Evolutionary conservation across 495 filamentous ascomycete genomes (phyloP), one percentile per base, ranked within the genome.

Genomic region (Hapsidospora chrysogenum): DNA sequence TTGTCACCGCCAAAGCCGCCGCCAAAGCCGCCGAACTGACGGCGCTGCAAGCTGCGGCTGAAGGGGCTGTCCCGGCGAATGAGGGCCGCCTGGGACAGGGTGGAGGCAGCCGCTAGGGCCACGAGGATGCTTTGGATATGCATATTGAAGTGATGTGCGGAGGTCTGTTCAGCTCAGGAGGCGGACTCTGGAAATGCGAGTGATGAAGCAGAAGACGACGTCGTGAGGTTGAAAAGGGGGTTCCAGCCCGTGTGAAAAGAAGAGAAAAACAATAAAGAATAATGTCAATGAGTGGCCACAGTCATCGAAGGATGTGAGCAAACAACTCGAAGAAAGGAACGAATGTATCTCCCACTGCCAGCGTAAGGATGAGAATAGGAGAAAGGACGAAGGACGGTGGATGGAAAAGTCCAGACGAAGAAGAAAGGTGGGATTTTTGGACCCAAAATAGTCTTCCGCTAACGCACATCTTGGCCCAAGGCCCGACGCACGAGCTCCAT

Each of bases 241-340:
- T 66, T 53, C 62, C 62, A 64, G 62, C 64, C 62, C 61, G 43
- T 22, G 25, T 7, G 49, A 46, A 35, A 43, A 29, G 42, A 39
- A 35, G 42, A 40, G 48, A 54, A 50, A 49, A 56, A 60, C 45
- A 50, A 54, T 47, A 52, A 46, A 36, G 41, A 31, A 44, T 40
- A 36, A 42, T 38, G 48, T 53, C 49, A 49, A 56, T 58, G 46
- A 50, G 52, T 47, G 52, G 57, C 46, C 55, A 48, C 44, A 50
- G 56, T 60, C 57, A 54, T 41, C 38, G 46, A 29, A 25, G 41
- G 33, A 35, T 36, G 37, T 30, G 4, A 31, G 15, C 13, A 27
- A 36, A 36, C 3, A 22, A 38, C 11, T 5, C 7, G n/a, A 17
- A 32, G 16, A 18, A 33, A 33, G 19, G 31, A 33, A 21, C 17